Evolutionary conservation across 177 flowering plant genomes (phyloP).

Genomic region (Vitis hybrid): DNA sequence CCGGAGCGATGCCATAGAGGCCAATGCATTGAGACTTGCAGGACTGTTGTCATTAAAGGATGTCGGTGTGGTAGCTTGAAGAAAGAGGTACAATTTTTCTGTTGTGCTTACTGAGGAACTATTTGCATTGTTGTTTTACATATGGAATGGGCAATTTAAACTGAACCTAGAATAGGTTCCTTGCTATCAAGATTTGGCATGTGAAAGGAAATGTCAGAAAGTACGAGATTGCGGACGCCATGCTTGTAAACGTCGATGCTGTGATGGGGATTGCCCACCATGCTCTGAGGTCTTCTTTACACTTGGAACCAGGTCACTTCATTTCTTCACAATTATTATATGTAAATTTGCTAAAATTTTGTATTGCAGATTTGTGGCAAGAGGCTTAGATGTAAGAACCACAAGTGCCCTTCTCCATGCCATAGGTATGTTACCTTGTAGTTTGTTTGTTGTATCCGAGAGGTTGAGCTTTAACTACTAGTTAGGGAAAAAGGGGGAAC

Average conservation of each 20-base stretch:
- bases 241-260: constrained; percentile 93
- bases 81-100: constrained; percentile 65
- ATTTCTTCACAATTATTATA: not conserved
- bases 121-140: not conserved
- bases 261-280: constrained; percentile 94
- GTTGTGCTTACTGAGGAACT: not conserved
- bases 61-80: constrained; percentile 87
- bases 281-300: constrained; percentile 76
- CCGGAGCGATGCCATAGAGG: constrained; percentile 94
- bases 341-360: not conserved
- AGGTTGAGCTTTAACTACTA: not conserved
- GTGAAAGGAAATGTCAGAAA: constrained; percentile 84
- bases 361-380: constrained; percentile 70
- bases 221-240: constrained; percentile 91
- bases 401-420: constrained; percentile 91
- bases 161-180: constrained; percentile 75
- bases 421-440: constrained; percentile 53
- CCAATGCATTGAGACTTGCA: constrained; percentile 72
- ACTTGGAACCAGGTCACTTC: not conserved
- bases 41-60: constrained; percentile 61
- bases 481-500: too few relatives aligned
- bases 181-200: constrained; percentile 85
- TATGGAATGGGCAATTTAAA: not conserved
- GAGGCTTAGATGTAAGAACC: constrained; percentile 88
- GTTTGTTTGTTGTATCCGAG: not conserved